Conservation (phyloP, 2,329 filamentous ascomycete species). For the Cadophora malorum region DNA sequence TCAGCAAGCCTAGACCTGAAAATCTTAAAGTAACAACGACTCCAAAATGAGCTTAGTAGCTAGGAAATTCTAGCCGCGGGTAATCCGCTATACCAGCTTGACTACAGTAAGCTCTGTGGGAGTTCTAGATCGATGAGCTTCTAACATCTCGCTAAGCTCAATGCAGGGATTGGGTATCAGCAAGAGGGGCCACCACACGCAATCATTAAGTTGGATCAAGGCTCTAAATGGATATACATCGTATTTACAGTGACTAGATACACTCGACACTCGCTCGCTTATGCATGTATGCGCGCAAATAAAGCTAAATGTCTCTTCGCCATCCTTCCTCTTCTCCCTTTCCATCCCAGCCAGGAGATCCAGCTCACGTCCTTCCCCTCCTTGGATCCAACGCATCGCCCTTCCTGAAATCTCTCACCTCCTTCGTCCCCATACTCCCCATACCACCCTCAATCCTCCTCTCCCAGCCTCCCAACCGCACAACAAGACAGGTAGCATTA, state of each 20-base stretch:
- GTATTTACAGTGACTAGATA: not conserved
- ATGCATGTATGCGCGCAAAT: not conserved
- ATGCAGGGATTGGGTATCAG: not conserved
- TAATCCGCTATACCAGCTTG: no score
- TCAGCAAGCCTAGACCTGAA: no score
- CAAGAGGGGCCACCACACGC: not conserved
- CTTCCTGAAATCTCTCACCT: constrained; percentile 83
- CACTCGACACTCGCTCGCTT: not conserved
- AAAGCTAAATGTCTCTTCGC: not conserved
- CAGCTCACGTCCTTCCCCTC: constrained; percentile 53
- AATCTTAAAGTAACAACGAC: no score
- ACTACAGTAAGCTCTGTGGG: not conserved
- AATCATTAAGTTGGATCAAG: not conserved
- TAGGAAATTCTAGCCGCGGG: no score
- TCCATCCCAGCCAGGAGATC: not conserved
- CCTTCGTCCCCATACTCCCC: constrained; percentile 89
- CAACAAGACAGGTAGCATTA: constrained; percentile 72
- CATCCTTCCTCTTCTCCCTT: not conserved
- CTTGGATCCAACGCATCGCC: constrained; percentile 84
- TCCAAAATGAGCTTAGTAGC: no score
- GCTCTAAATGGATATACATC: not conserved
- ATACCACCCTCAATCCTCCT: constrained; percentile 81
- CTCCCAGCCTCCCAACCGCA: constrained; percentile 73
- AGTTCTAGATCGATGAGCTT: not conserved
- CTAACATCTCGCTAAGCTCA: not conserved